Evolutionary conservation across 345 rosid genomes (phyloP).

Genomic region (Eucalyptus pauciflora): DNA sequence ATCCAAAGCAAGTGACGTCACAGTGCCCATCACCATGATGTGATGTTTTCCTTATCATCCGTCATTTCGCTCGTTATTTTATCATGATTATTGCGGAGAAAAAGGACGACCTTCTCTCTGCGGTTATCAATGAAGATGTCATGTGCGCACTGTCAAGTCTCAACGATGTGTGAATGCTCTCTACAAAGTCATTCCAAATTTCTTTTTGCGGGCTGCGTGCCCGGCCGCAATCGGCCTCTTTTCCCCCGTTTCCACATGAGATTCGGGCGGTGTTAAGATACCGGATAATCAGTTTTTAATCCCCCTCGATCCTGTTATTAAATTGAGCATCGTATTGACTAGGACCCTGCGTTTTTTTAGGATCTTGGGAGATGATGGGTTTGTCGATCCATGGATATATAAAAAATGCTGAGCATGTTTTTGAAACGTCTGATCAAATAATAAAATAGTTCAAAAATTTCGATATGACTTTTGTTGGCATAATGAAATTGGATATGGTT

Average conservation of each 20-base stretch:
- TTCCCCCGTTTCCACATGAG: neutral
- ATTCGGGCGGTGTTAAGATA: neutral
- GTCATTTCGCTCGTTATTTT: neutral
- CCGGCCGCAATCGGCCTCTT: neutral
- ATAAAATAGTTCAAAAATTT: too few relatives aligned
- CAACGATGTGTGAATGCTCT: neutral
- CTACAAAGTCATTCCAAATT: neutral
- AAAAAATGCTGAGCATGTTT: neutral
- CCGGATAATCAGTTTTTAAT: neutral
- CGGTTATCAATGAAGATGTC: neutral
- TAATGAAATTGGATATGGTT: neutral
- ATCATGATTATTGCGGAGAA: neutral
- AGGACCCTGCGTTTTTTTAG: neutral
- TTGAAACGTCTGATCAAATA: too few relatives aligned
- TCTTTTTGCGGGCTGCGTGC: neutral
- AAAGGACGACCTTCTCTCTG: neutral
- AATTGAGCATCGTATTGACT: neutral
- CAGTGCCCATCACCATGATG: neutral
- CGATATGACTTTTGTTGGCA: neutral
- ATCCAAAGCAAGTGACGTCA: neutral
- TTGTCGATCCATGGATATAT: neutral
- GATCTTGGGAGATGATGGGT: neutral
- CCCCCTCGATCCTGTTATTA: neutral
- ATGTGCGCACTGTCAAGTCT: neutral
- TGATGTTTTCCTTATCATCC: neutral